Evolutionary conservation across 805 yeast genomes (phyloP).

Genomic region (Priceomyces fermenticarens): DNA sequence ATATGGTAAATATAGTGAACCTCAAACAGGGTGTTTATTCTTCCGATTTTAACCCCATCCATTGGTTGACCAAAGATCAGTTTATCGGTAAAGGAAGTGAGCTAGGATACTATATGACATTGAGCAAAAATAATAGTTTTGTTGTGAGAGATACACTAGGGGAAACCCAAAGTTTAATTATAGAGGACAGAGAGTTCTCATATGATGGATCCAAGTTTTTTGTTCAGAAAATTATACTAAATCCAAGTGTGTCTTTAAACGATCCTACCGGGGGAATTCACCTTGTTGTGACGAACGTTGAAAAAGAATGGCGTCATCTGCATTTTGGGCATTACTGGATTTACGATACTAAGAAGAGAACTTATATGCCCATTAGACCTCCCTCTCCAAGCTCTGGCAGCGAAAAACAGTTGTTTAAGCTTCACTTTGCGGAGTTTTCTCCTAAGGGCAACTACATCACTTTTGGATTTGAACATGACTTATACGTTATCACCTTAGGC

Average conservation of each 20-base stretch:
- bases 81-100: slow-evolving; percentile 21
- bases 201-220: neutral
- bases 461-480: slow-evolving; percentile 54
- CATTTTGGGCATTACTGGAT: slow-evolving; percentile 37
- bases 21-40: slow-evolving; percentile 21
- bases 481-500: slow-evolving; percentile 45
- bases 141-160: slow-evolving; percentile 19
- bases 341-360: slow-evolving; percentile 21
- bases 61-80: slow-evolving; percentile 31
- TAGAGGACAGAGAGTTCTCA: neutral
- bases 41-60: slow-evolving; percentile 13
- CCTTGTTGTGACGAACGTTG: slow-evolving; percentile 51
- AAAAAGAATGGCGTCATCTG: slow-evolving; percentile 43
- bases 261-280: slow-evolving; percentile 40
- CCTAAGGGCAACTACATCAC: slow-evolving; percentile 56
- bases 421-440: slow-evolving; percentile 60
- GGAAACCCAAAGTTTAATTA: neutral
- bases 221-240: slow-evolving; percentile 31
- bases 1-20: slow-evolving; percentile 26
- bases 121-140: slow-evolving; percentile 9
- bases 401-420: slow-evolving; percentile 17
- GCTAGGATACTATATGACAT: slow-evolving; percentile 28
- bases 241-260: slow-evolving; percentile 42
- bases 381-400: neutral
- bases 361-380: slow-evolving; percentile 34